These are phyloP conservation scores for Stephanodiscus triporus DNA, from an alignment of 108 stramenopile genomes.

Conservation along the genomic window DNA sequence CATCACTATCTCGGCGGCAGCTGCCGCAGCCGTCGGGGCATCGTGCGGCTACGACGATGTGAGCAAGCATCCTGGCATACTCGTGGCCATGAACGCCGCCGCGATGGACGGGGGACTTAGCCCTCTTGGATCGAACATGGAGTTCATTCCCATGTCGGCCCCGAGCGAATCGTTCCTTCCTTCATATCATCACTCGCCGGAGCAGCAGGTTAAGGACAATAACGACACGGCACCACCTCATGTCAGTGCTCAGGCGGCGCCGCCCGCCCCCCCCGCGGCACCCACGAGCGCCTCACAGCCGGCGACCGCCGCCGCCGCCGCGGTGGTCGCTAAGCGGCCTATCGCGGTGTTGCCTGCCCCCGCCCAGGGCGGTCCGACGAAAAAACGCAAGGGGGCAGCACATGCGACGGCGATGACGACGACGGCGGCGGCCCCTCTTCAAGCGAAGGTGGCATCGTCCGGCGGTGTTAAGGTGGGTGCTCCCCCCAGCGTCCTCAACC, in stretches of 20 bases:
- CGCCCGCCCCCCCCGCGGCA: not conserved
- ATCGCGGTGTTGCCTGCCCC: constrained; percentile 5
- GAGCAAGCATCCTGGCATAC: constrained; percentile 31
- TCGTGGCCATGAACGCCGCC: constrained; percentile 47
- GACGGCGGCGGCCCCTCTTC: constrained; percentile 18
- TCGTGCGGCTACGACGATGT: constrained; percentile 19
- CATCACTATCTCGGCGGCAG: constrained; percentile 24
- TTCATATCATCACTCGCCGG: not conserved
- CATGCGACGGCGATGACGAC: constrained; percentile 15
- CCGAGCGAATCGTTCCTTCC: constrained; percentile 5
- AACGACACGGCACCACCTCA: not conserved
- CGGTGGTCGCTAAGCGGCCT: constrained; percentile 16
- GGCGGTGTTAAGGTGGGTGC: constrained; percentile 24
- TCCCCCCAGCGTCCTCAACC: constrained; percentile 13
- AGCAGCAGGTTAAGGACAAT: constrained; percentile 1
- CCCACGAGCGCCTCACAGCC: not conserved
- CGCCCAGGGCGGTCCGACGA: constrained; percentile 15
- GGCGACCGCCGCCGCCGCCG: not conserved
- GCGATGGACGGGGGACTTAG: constrained; percentile 43
- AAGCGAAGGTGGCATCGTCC: constrained; percentile 17
- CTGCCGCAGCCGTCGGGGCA: not conserved
- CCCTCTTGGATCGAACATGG: constrained; percentile 15
- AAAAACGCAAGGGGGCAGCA: constrained; percentile 36
- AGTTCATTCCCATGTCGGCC: constrained; percentile 24
- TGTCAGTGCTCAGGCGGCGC: constrained; percentile 24